These are phyloP conservation scores for Cylindrotheca fusiformis DNA, from an alignment of 108 stramenopile genomes.

Conservation along the genomic window DNA sequence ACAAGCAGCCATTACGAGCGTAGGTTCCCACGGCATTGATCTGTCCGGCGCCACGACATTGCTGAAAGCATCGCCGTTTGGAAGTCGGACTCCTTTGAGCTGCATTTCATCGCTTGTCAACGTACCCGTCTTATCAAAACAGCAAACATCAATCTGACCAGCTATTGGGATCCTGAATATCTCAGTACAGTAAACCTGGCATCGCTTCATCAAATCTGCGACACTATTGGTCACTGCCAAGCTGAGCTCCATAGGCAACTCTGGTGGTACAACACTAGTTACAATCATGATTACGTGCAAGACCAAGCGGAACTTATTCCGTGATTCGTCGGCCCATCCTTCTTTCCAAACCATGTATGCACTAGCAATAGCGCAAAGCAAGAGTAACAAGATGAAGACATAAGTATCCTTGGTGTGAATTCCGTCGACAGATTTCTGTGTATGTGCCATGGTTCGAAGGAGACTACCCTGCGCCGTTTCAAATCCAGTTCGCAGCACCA, in stretches of 20 bases:
- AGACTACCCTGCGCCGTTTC: slow-evolving; percentile 91
- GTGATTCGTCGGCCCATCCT: slow-evolving; percentile 74
- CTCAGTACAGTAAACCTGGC: slow-evolving; percentile 92
- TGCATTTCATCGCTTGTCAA: slow-evolving; percentile 93
- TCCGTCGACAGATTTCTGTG: slow-evolving; percentile 58
- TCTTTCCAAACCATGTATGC: slow-evolving; percentile 79
- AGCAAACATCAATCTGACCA: slow-evolving; percentile 89
- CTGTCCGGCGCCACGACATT: slow-evolving; percentile 19
- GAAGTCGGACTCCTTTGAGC: slow-evolving; percentile 71
- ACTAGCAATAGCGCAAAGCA: slow-evolving; percentile 85
- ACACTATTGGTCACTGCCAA: slow-evolving; percentile 95
- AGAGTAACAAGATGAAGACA: slow-evolving; percentile 81
- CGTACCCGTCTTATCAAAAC: slow-evolving; percentile 98
- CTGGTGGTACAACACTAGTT: slow-evolving; percentile 85
- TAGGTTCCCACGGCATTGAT: slow-evolving; percentile 38
- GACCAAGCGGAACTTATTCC: slow-evolving; percentile 89
- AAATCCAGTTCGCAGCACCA: slow-evolving; percentile 95
- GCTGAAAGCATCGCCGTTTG: slow-evolving; percentile 2
- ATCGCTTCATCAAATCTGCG: slow-evolving; percentile 66
- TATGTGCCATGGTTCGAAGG: slow-evolving; percentile 92
- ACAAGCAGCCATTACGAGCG: slow-evolving; percentile 89
- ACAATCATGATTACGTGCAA: slow-evolving; percentile 97
- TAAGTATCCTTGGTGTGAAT: slow-evolving; percentile 88
- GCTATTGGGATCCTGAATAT: slow-evolving; percentile 95
- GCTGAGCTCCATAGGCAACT: slow-evolving; percentile 96